Evolutionary conservation across 176 grass and related monocot genomes (phyloP).

Genomic region (Luzula sylvatica): DNA sequence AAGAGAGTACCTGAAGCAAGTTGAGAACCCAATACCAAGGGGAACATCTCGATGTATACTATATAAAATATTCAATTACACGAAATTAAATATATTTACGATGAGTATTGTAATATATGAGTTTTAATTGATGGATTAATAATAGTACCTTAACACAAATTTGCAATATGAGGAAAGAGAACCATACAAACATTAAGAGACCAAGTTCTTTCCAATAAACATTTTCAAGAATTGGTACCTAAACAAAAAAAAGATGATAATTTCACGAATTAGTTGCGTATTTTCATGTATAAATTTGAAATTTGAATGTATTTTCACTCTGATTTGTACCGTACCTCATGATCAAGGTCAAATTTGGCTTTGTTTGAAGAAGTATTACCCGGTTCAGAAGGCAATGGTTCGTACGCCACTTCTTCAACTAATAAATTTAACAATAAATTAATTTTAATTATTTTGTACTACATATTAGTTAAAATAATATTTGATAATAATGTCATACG

Average conservation of each 20-base stretch:
- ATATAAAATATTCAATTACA: too few relatives aligned
- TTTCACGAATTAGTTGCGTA: background rate
- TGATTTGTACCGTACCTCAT: slow-evolving; percentile 30
- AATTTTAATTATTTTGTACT: too few relatives aligned
- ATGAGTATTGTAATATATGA: background rate
- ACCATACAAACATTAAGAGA: slow-evolving; percentile 57
- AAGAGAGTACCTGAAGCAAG: slow-evolving; percentile 48
- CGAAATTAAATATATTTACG: background rate
- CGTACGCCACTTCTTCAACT: slow-evolving; percentile 44
- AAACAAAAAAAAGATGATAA: background rate
- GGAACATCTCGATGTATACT: slow-evolving; percentile 44
- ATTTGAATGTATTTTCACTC: background rate
- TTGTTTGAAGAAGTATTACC: slow-evolving; percentile 27
- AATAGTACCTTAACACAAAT: slow-evolving; percentile 39
- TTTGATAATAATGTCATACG: background rate
- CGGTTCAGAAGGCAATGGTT: slow-evolving; percentile 16
- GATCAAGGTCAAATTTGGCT: slow-evolving; percentile 23
- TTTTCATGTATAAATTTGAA: background rate
- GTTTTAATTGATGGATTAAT: background rate
- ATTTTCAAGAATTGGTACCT: slow-evolving; percentile 57
- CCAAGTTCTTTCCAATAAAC: slow-evolving; percentile 65
- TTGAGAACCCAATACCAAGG: slow-evolving; percentile 58
- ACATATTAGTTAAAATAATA: too few relatives aligned
- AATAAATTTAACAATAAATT: background rate
- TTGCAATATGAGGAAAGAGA: slow-evolving; percentile 64